A percentile compares a stretch with the other conserved stretches of the same genome.
Conservation (phyloP, 768 basidiomycete genomes). For the Auricularia cornea region DNA sequence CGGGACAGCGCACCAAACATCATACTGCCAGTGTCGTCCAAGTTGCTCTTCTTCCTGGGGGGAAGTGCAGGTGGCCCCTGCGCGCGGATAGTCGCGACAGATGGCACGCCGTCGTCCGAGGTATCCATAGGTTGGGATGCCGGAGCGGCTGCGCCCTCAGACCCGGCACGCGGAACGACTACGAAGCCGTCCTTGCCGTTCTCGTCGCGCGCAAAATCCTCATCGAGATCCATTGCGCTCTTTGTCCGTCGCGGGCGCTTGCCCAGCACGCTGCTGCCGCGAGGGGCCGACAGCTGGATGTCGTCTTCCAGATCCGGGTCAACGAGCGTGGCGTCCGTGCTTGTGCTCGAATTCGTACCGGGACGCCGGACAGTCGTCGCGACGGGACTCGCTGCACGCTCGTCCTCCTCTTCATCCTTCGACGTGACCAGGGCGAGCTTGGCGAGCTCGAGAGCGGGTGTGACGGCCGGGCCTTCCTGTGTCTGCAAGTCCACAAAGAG, state of each 20-base stretch:
- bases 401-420: conserved; percentile 83
- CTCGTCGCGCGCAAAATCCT: background rate
- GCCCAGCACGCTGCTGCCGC: conserved; percentile 45
- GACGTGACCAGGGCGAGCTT: conserved; percentile 88
- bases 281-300: background rate
- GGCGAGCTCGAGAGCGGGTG: conserved; percentile 78
- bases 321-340: conserved; percentile 82
- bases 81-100: conserved; percentile 21
- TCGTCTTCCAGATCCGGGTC: conserved; percentile 27
- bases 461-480: conserved; percentile 56
- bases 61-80: conserved; percentile 49
- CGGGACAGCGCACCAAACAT: conserved; percentile 62
- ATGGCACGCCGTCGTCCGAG: background rate
- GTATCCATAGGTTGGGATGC: background rate
- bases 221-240: conserved; percentile 48
- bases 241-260: conserved; percentile 43
- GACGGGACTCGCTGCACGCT: conserved; percentile 16
- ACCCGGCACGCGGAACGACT: conserved; percentile 29
- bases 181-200: conserved; percentile 37
- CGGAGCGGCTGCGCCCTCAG: conserved; percentile 5
- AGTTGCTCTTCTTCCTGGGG: conserved; percentile 32
- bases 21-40: conserved; percentile 66
- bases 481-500: conserved; percentile 73
- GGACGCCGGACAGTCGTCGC: background rate
- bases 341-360: conserved; percentile 50